Conservation (phyloP, 495 filamentous ascomycete genomes). For the Tuber melanosporum region DNA sequence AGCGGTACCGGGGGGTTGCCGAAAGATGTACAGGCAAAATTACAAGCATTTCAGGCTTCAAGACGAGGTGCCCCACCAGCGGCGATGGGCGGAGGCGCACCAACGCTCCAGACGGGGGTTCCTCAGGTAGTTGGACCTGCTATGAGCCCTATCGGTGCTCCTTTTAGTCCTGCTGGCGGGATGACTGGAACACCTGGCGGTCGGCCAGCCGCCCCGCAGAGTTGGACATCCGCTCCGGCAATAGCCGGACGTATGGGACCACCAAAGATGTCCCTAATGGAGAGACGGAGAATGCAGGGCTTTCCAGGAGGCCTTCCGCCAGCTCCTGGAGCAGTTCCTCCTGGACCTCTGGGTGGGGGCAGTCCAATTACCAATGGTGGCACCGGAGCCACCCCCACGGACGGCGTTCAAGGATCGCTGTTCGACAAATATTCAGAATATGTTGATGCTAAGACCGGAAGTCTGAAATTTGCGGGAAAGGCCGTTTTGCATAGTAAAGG, state of each 20-base stretch:
- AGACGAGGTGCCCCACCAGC: slow-evolving; percentile 49
- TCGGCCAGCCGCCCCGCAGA: slow-evolving; percentile 44
- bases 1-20: slow-evolving; percentile 54
- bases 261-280: slow-evolving; percentile 50
- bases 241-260: slow-evolving; percentile 40
- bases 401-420: slow-evolving; percentile 51
- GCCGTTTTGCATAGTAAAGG: slow-evolving; percentile 80
- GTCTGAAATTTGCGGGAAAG: slow-evolving; percentile 86
- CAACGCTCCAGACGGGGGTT: slow-evolving; percentile 42
- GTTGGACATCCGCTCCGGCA: slow-evolving; percentile 52
- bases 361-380: slow-evolving; percentile 17
- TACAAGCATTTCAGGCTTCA: slow-evolving; percentile 68
- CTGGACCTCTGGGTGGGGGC: slow-evolving; percentile 8
- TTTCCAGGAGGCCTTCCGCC: slow-evolving; percentile 26
- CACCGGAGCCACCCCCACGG: slow-evolving; percentile 24
- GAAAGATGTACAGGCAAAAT: slow-evolving; percentile 70
- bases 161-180: slow-evolving; percentile 21
- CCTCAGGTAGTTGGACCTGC: slow-evolving; percentile 37
- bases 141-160: slow-evolving; percentile 22
- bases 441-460: slow-evolving; percentile 85
- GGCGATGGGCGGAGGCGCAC: slow-evolving; percentile 32
- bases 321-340: slow-evolving; percentile 13
- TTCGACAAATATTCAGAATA: slow-evolving; percentile 89
- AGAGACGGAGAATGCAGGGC: slow-evolving; percentile 31
- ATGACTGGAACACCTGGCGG: slow-evolving; percentile 37